Conservation (phyloP, 495 filamentous ascomycete genomes). For the Elasticomyces elasticus region DNA sequence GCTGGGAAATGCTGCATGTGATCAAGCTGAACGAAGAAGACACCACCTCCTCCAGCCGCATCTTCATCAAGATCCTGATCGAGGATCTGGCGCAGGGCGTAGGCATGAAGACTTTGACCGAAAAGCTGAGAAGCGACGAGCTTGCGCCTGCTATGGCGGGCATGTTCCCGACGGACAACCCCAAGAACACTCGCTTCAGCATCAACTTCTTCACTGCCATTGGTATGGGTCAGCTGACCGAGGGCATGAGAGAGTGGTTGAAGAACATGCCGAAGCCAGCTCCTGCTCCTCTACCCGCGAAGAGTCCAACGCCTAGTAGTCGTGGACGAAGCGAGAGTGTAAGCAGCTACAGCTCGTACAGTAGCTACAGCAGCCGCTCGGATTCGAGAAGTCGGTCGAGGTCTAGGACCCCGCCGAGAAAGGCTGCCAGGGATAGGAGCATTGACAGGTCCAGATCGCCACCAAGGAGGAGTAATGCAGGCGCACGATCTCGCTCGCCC, state of each 20-base stretch:
- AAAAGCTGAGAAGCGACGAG: slow-evolving; percentile 63
- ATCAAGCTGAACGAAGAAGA: slow-evolving; percentile 93
- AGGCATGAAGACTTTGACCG: slow-evolving; percentile 67
- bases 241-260: slow-evolving; percentile 84
- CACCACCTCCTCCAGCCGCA: slow-evolving; percentile 86
- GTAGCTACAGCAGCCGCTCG: slow-evolving; percentile 24
- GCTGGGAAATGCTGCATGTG: slow-evolving; percentile 78
- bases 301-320: slow-evolving; percentile 27
- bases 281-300: slow-evolving; percentile 52
- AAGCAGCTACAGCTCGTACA: slow-evolving; percentile 31
- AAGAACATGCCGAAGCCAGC: slow-evolving; percentile 75
- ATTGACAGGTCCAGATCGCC: not conserved
- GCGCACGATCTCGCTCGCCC: slow-evolving; percentile 11
- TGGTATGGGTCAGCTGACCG: slow-evolving; percentile 86
- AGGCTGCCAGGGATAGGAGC: slow-evolving; percentile 48
- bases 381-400: slow-evolving; percentile 11
- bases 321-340: slow-evolving; percentile 36
- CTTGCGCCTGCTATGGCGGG: slow-evolving; percentile 72
- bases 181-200: slow-evolving; percentile 84
- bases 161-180: slow-evolving; percentile 82
- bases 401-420: slow-evolving; percentile 14
- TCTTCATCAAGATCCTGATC: slow-evolving; percentile 97
- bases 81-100: slow-evolving; percentile 83
- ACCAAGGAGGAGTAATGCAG: not conserved
- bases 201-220: slow-evolving; percentile 99